Evolutionary conservation across 2,329 filamentous ascomycete species (phyloP).

Genomic region (Fusarium pininemorale): DNA sequence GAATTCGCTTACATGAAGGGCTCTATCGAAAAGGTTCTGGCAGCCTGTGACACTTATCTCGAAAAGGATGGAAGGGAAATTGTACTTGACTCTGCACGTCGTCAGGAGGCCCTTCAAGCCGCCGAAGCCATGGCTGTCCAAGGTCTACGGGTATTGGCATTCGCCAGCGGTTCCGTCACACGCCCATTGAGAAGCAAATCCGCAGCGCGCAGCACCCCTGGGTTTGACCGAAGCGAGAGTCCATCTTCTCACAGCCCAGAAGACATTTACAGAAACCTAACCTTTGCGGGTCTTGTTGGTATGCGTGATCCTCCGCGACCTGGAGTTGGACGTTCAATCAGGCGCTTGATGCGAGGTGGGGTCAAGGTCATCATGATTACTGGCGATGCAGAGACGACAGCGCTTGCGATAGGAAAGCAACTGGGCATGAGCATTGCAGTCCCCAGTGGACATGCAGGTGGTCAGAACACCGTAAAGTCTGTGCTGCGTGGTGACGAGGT

Average conservation of each 20-base stretch:
- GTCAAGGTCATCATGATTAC: slow-evolving; percentile 99
- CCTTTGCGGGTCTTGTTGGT: slow-evolving; percentile 91
- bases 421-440: slow-evolving; percentile 87
- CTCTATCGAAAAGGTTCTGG: slow-evolving; percentile 85
- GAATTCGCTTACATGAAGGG: slow-evolving; percentile 97
- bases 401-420: slow-evolving; percentile 90
- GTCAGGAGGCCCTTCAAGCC: slow-evolving; percentile 78
- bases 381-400: slow-evolving; percentile 93
- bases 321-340: slow-evolving; percentile 88
- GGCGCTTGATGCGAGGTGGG: slow-evolving; percentile 88
- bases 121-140: slow-evolving; percentile 89
- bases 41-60: slow-evolving; percentile 89
- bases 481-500: slow-evolving; percentile 91
- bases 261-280: slow-evolving; percentile 82
- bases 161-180: slow-evolving; percentile 82
- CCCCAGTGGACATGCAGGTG: slow-evolving; percentile 60
- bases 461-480: slow-evolving; percentile 69
- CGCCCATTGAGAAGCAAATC: slow-evolving; percentile 56
- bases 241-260: slow-evolving; percentile 62
- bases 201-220: slow-evolving; percentile 62
- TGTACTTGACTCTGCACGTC: slow-evolving; percentile 79
- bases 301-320: slow-evolving; percentile 97
- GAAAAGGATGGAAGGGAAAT: slow-evolving; percentile 87
- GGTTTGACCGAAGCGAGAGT: slow-evolving; percentile 51
- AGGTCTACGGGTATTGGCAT: slow-evolving; percentile 89